Conservation (phyloP, 768 basidiomycete species). For the Boletus rex-veris region DNA sequence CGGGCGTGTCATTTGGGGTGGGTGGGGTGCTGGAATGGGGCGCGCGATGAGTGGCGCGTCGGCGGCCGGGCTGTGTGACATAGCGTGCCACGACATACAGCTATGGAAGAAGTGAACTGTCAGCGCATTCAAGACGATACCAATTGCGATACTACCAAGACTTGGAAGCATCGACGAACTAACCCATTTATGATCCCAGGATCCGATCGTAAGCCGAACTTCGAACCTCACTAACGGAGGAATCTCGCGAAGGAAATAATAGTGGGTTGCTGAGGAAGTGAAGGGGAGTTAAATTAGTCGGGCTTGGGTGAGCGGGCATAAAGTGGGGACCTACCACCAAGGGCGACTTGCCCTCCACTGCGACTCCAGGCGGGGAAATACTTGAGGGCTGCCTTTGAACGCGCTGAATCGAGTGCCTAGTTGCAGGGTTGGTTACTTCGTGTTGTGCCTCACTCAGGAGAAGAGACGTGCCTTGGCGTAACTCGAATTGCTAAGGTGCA, state of each 20-base stretch:
- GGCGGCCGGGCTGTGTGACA: slow-evolving; percentile 47
- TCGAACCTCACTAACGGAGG: slow-evolving; percentile 60
- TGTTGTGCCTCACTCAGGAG: too few relatives aligned
- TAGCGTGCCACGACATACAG: slow-evolving; percentile 60
- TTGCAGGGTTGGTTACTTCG: slow-evolving; percentile 5
- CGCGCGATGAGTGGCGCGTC: neutral
- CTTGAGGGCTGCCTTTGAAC: slow-evolving; percentile 45
- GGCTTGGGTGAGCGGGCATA: neutral
- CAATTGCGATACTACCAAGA: neutral
- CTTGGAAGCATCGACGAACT: neutral
- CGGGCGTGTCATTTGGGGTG: slow-evolving; percentile 11
- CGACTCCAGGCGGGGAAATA: slow-evolving; percentile 57
- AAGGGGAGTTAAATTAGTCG: neutral
- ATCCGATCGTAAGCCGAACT: slow-evolving; percentile 50
- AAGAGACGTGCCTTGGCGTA: slow-evolving; percentile 59
- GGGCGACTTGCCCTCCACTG: slow-evolving; percentile 47
- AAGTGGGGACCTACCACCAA: slow-evolving; percentile 36
- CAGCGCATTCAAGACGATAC: neutral
- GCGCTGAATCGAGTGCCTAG: slow-evolving; percentile 43
- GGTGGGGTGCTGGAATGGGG: slow-evolving; percentile 29
- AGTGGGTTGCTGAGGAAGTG: slow-evolving; percentile 52
- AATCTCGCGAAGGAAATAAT: slow-evolving; percentile 68
- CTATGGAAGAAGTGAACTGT: slow-evolving; percentile 30
- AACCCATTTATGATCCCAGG: slow-evolving; percentile 83
- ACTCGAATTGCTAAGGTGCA: slow-evolving; percentile 76